Conservation (phyloP, 2,329 filamentous ascomycete species). For the Botrytis galanthina region DNA sequence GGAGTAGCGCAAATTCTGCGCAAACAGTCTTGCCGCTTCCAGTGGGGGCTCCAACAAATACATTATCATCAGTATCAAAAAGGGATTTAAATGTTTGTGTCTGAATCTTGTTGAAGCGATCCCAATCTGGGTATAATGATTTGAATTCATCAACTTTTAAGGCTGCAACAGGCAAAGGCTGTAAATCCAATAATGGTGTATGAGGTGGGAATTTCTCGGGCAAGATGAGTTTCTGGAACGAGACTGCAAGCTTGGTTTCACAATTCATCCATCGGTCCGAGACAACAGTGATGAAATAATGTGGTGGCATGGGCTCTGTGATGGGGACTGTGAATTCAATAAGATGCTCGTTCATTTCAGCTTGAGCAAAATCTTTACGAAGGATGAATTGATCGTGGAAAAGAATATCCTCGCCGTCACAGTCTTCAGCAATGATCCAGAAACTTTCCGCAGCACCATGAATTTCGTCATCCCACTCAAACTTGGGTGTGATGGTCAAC, state of each 20-base stretch:
- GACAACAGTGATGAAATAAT: slow-evolving; percentile 94
- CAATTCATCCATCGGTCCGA: slow-evolving; percentile 99
- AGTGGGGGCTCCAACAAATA: slow-evolving; percentile 87
- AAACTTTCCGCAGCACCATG: slow-evolving; percentile 90
- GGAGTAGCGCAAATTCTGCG: slow-evolving; percentile 87
- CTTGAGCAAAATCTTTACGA: slow-evolving; percentile 80
- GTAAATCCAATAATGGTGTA: slow-evolving; percentile 86
- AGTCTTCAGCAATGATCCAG: slow-evolving; percentile 97
- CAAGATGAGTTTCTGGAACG: slow-evolving; percentile 90
- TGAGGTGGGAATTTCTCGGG: slow-evolving; percentile 95
- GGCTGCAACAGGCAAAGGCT: slow-evolving; percentile 84
- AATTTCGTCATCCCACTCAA: slow-evolving; percentile 88
- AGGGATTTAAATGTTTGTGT: slow-evolving; percentile 96
- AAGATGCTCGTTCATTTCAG: slow-evolving; percentile 87
- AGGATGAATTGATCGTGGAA: slow-evolving; percentile 94
- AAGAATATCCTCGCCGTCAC: slow-evolving; percentile 92
- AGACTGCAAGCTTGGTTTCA: slow-evolving; percentile 87
- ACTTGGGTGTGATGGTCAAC: slow-evolving; percentile 87
- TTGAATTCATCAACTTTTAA: slow-evolving; percentile 83
- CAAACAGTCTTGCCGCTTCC: slow-evolving; percentile 97
- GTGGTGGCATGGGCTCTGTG: slow-evolving; percentile 95
- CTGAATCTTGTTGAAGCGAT: slow-evolving; percentile 94
- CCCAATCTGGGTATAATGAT: slow-evolving; percentile 77
- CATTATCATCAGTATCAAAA: slow-evolving; percentile 87
- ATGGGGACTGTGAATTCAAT: slow-evolving; percentile 97